Base-by-base conservation (phyloP, 1,284 basidiomycete species). In the Malassezia japonica region DNA sequence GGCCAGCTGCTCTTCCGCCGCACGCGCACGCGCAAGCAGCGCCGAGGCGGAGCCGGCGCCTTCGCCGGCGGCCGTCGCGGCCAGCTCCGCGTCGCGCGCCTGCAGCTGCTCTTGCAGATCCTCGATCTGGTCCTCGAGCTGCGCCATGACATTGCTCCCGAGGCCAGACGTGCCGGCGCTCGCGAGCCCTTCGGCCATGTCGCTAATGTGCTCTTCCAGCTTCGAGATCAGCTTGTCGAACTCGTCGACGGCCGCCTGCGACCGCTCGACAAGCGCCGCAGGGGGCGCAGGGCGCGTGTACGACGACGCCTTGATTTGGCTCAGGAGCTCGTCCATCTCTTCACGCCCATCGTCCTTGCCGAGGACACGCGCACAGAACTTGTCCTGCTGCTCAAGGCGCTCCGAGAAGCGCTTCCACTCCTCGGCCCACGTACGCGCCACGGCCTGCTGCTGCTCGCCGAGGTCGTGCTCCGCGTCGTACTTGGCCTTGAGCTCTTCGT, bases 311-410 rank as follows among this genome's bases (percentile, higher is more conserved):
- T 70, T 70, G 64, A 72, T 72, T 36, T 63, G 65, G 54, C 60
- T 60, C 36, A 72, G 57, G 27, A 72, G 49, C 38, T 67, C 64
- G 55, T 72, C 70, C 66, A 72, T 70, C 51, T 70, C 68, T 36
- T 72, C 69, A 13, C 69, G 64, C 9, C 69, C 69, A 29, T 72
- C 69, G 29, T 50, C 55, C 50, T 72, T 72, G 51, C 69, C 69
- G 16, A 72, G 53, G 54, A 72, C 57, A 24, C 58, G 56, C 34
- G 63, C 64, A 35, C 67, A 70, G 31, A 66, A 59, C 48, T 62
- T 55, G 48, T 72, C 66, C 36, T 65, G 61, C 35, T 62, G 62
- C 35, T 67, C 59, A 29, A 72, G 58, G n/a, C 62, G 58, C 49
- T 44, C 46, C 16, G 45, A 38, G 13, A 54, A 10, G 20, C 16